Evolutionary conservation across 2,329 filamentous ascomycete genomes (phyloP).

Genomic region (Aspergillus versicolor): DNA sequence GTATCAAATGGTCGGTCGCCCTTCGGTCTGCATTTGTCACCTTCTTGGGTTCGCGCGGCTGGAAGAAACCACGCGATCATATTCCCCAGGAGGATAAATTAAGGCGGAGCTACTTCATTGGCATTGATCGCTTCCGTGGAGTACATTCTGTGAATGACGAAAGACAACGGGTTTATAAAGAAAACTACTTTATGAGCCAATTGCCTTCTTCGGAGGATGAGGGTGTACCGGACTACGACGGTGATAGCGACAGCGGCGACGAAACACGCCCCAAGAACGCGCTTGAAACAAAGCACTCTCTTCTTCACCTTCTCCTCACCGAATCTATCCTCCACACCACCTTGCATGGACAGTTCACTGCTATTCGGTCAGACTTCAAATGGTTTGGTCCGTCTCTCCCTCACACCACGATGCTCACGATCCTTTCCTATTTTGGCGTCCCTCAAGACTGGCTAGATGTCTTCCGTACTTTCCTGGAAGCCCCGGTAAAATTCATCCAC

Average conservation of each 20-base stretch:
- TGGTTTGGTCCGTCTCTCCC: slow-evolving; percentile 60
- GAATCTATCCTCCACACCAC: slow-evolving; percentile 54
- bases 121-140: neutral
- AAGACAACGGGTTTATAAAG: slow-evolving; percentile 39
- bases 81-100: slow-evolving; percentile 40
- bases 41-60: slow-evolving; percentile 41
- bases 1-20: slow-evolving; percentile 51
- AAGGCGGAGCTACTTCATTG: slow-evolving; percentile 48
- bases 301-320: slow-evolving; percentile 57
- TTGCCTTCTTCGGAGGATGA: slow-evolving; percentile 46
- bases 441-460: slow-evolving; percentile 57
- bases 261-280: slow-evolving; percentile 42
- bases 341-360: slow-evolving; percentile 51
- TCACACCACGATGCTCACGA: slow-evolving; percentile 58
- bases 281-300: slow-evolving; percentile 54
- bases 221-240: slow-evolving; percentile 39
- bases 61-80: slow-evolving; percentile 37
- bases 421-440: slow-evolving; percentile 61
- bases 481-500: slow-evolving; percentile 58
- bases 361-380: slow-evolving; percentile 59
- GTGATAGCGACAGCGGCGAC: slow-evolving; percentile 26
- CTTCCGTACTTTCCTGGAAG: slow-evolving; percentile 59
- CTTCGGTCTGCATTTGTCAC: slow-evolving; percentile 45
- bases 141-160: slow-evolving; percentile 23
- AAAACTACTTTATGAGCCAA: slow-evolving; percentile 57